Evolutionary conservation across 345 rosid species (phyloP), one percentile per base, ranked within the genome.

Genomic region (Theobroma cacao): DNA sequence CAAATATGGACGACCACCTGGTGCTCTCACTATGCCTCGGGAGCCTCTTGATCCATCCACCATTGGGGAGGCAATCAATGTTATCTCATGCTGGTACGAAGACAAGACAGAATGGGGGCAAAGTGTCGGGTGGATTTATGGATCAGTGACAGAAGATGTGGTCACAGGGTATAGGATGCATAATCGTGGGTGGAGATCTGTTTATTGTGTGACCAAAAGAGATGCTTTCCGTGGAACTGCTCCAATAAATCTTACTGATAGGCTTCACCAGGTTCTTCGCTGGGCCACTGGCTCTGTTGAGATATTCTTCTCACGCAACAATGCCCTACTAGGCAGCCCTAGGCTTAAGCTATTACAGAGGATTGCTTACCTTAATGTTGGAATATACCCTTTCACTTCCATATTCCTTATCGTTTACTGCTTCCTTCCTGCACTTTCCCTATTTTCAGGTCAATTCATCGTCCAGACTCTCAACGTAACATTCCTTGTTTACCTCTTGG

Each of bases 221-320:
- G 97, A 94, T 72, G 98, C 97, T 8, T 94, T 94, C 72, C 91
- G 95, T 0, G 95, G 97, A 62, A 85, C 90, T 4, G 95, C 93
- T 18, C 98, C 94, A 0, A 90, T 90, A 64, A 94, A 90, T 78
- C 85, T 94, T 38, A 92, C 98, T 0, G 97, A 94, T 64, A 62
- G 98, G 58, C 94, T 94, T 66, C 97, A 92, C 62, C 97, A 94
- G 80, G 97, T 92, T 75, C 93, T 92, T 66, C 83, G 95, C 10
- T 92, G 97, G 98, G 98, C 97, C 0, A 94, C 95, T 0, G 98
- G 97, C 18, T 94, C 97, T 0, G 97, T 94, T 0, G 98, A 94
- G 88, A 94, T 94, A 64, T 92, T 94, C 81, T 94, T 94, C 89
- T 92, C 98, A 0, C 81, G 91, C 20, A 94, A 94, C 91, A 94